These are phyloP conservation scores for Senecio squalidus DNA, from an alignment of 140 eudicot genomes.

Conservation along the genomic window DNA sequence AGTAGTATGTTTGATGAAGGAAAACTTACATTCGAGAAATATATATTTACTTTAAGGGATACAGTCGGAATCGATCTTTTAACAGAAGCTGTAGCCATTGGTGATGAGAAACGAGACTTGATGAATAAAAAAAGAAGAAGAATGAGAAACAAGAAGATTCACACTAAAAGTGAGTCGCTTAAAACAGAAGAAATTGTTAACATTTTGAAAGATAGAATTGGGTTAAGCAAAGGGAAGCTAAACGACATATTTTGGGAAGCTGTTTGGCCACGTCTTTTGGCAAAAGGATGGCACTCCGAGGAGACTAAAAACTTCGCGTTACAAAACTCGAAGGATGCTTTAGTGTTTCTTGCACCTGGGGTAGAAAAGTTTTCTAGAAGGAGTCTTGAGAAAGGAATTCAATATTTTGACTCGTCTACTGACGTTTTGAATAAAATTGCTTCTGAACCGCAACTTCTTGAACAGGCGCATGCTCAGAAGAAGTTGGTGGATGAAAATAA, in stretches of 20 bases:
- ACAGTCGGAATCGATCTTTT: conserved; percentile 48
- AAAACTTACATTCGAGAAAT: conserved; percentile 53
- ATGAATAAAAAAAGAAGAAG: conserved; percentile 15
- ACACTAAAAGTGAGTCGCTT: conserved; percentile 43
- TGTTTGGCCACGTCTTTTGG: conserved; percentile 88
- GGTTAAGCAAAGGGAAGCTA: conserved; percentile 64
- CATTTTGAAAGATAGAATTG: conserved; percentile 52
- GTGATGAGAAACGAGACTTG: conserved; percentile 65
- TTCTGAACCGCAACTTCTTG: conserved; percentile 35
- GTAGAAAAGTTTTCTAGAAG: conserved; percentile 67
- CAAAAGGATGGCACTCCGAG: conserved; percentile 81
- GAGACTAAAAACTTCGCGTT: conserved; percentile 40
- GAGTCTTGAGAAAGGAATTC: conserved; percentile 49
- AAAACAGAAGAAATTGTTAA: conserved; percentile 50
- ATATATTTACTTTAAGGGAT: conserved; percentile 47
- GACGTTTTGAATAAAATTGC: conserved; percentile 68
- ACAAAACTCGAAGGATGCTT: conserved; percentile 21
- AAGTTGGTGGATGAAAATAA: too few relatives aligned
- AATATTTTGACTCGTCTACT: conserved; percentile 65
- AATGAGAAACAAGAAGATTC: conserved; percentile 24
- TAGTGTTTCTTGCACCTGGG: conserved; percentile 75
- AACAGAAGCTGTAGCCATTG: conserved; percentile 69
- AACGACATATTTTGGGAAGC: conserved; percentile 81
- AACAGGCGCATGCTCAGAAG: conserved; percentile 24
- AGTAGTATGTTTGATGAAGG: conserved; percentile 54